These are phyloP conservation scores for Penicillium nordicum DNA, from an alignment of 2,329 filamentous ascomycete genomes.

Conservation along the genomic window DNA sequence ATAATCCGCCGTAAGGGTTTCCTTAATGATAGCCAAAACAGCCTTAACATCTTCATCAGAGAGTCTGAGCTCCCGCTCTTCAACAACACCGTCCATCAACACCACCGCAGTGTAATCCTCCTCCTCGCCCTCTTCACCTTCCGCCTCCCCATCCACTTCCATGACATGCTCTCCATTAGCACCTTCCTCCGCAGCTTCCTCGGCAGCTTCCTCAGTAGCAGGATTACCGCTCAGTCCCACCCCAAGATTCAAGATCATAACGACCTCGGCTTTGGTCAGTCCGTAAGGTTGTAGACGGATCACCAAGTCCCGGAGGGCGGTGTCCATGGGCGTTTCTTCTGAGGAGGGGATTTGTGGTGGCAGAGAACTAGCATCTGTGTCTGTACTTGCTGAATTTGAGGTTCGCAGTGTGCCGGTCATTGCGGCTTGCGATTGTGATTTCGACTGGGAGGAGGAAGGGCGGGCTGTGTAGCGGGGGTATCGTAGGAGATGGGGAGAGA, in stretches of 20 bases:
- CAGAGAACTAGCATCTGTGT: conserved; percentile 4
- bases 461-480: conserved; percentile 35
- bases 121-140: conserved; percentile 25
- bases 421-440: conserved; percentile 20
- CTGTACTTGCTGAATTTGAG: conserved; percentile 5
- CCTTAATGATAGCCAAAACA: conserved; percentile 37
- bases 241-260: conserved; percentile 47
- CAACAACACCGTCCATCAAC: conserved; percentile 41
- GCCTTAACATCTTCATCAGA: conserved; percentile 36
- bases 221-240: conserved; percentile 31
- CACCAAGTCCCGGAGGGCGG: conserved; percentile 38
- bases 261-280: conserved; percentile 46
- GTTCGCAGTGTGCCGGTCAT: conserved; percentile 22
- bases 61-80: conserved; percentile 43
- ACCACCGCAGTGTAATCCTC: conserved; percentile 35
- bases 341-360: conserved; percentile 11
- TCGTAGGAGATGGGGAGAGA: conserved; percentile 39
- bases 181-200: conserved; percentile 4
- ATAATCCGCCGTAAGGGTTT: conserved; percentile 28
- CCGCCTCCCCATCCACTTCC: conserved; percentile 20
- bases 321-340: conserved; percentile 36
- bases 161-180: conserved; percentile 21
- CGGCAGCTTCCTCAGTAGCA: neutral
- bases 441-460: conserved; percentile 19
- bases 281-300: conserved; percentile 37